These are phyloP conservation scores for Penicillium ochrochloron DNA, from an alignment of 495 filamentous ascomycete genomes.

Conservation along the genomic window DNA sequence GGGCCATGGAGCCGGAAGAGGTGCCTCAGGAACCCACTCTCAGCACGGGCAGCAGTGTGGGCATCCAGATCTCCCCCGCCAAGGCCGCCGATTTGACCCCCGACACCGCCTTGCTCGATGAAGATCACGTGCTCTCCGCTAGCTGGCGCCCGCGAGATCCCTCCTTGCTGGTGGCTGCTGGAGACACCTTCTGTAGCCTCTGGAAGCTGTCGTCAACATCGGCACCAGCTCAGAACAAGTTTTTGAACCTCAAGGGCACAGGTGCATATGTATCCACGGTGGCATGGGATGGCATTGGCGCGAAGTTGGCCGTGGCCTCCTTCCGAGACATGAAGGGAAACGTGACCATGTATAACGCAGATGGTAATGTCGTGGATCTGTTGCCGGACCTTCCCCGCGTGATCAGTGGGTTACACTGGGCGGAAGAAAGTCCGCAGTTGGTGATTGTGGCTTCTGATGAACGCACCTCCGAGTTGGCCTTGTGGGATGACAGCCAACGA, in stretches of 20 bases:
- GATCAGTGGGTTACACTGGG: slow-evolving; percentile 51
- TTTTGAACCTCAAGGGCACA: slow-evolving; percentile 41
- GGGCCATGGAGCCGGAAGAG: slow-evolving; percentile 30
- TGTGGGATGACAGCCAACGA: slow-evolving; percentile 51
- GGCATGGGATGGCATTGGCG: slow-evolving; percentile 72
- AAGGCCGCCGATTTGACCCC: slow-evolving; percentile 66
- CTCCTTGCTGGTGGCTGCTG: slow-evolving; percentile 72
- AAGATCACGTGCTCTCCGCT: slow-evolving; percentile 69
- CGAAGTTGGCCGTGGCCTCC: slow-evolving; percentile 70
- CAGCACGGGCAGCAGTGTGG: slow-evolving; percentile 67
- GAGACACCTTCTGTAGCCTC: slow-evolving; percentile 78
- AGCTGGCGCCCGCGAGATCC: slow-evolving; percentile 80
- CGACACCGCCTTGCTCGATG: slow-evolving; percentile 67
- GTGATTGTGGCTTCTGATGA: slow-evolving; percentile 51
- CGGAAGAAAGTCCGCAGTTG: slow-evolving; percentile 42
- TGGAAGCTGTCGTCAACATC: slow-evolving; percentile 65
- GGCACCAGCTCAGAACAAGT: slow-evolving; percentile 43
- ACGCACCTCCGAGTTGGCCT: slow-evolving; percentile 45
- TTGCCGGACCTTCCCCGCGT: slow-evolving; percentile 52
- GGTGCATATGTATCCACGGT: slow-evolving; percentile 57
- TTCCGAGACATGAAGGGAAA: slow-evolving; percentile 64
- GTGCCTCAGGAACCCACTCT: slow-evolving; percentile 62
- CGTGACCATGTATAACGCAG: slow-evolving; percentile 68
- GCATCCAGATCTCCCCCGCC: slow-evolving; percentile 64
- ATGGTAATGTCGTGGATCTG: slow-evolving; percentile 59